Percentiles rank a stretch among this genome's conserved stretches.
Evolutionary conservation across 148 eudicot genomes (phyloP).

Genomic region (Selenicereus undatus): DNA sequence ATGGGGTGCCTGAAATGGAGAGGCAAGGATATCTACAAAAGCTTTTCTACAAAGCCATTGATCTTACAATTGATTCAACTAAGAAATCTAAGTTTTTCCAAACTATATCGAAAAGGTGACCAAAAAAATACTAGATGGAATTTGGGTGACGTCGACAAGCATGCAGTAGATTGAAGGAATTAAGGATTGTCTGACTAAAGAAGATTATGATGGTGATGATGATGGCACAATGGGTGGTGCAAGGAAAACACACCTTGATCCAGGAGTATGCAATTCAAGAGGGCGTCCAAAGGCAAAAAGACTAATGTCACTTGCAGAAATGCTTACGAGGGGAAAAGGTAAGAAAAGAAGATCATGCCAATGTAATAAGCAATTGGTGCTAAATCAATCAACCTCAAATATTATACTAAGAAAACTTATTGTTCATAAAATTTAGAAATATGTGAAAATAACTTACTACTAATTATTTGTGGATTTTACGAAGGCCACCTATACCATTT

Average conservation of each 20-base stretch:
- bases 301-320: no score
- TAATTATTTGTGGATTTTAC: no score
- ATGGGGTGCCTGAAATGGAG: neutral
- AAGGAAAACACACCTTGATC: no score
- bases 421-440: no score
- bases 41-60: neutral
- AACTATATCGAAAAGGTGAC: neutral
- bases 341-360: no score
- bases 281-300: no score
- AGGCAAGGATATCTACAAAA: neutral
- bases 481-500: no score
- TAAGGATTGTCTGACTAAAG: neutral
- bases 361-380: neutral
- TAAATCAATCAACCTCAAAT: neutral
- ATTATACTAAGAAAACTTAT: neutral
- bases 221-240: no score
- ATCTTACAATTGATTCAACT: neutral
- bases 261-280: no score
- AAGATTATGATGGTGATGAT: no score
- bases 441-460: no score
- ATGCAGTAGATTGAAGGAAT: neutral
- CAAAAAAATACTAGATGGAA: neutral
- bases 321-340: no score
- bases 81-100: neutral
- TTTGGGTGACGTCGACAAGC: neutral